A percentile compares a stretch with the other conserved stretches of the same genome.
Conservation (phyloP, 805 yeast genomes). For the Danielia reshetovae region DNA sequence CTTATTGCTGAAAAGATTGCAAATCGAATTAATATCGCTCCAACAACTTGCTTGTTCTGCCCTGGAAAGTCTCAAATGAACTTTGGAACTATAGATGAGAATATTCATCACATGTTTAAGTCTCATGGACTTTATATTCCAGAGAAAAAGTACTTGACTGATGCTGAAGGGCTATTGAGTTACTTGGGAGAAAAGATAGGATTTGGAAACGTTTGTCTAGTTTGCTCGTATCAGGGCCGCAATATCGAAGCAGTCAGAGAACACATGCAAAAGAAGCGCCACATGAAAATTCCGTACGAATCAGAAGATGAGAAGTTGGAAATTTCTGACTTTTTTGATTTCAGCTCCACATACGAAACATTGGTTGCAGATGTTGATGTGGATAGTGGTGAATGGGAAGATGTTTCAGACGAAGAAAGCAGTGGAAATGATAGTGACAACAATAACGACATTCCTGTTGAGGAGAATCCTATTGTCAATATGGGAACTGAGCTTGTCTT, state of each 20-base stretch:
- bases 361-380: slow-evolving; percentile 4
- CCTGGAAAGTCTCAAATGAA: slow-evolving; percentile 29
- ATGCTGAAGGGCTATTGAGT: slow-evolving; percentile 66
- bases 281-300: slow-evolving; percentile 87
- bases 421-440: slow-evolving; percentile 19
- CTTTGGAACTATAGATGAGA: slow-evolving; percentile 38
- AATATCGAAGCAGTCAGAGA: slow-evolving; percentile 82
- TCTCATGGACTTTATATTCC: slow-evolving; percentile 87
- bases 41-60: slow-evolving; percentile 50
- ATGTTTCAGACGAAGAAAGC: slow-evolving; percentile 27
- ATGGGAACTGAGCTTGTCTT: slow-evolving; percentile 38
- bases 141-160: slow-evolving; percentile 64
- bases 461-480: slow-evolving; percentile 28
- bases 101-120: slow-evolving; percentile 68
- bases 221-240: slow-evolving; percentile 82
- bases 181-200: slow-evolving; percentile 80
- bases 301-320: slow-evolving; percentile 69
- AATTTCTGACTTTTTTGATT: slow-evolving; percentile 81
- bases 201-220: slow-evolving; percentile 76
- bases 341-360: slow-evolving; percentile 56
- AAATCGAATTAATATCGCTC: slow-evolving; percentile 45
- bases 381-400: slow-evolving; percentile 34
- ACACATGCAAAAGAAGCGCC: slow-evolving; percentile 82
- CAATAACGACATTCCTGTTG: slow-evolving; percentile 23
- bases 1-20: slow-evolving; percentile 42